Evolutionary conservation across 2,329 filamentous ascomycete genomes (phyloP).

Genomic region (Trichocomaceae sp.): DNA sequence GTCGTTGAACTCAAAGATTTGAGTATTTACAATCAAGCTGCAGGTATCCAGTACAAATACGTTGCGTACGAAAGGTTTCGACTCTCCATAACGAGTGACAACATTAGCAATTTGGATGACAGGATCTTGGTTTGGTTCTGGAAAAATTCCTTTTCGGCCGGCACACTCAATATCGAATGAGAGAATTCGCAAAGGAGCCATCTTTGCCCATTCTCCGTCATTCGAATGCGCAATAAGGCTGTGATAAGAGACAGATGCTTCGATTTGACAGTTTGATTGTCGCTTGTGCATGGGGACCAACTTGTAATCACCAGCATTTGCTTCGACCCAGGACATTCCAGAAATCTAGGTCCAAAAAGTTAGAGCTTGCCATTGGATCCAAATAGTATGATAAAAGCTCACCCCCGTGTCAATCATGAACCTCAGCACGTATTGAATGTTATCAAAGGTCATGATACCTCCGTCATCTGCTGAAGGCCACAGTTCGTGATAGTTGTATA

Average conservation of each 20-base stretch:
- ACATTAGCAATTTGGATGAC: conserved; percentile 98
- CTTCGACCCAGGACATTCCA: conserved; percentile 97
- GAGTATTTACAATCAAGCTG: conserved; percentile 88
- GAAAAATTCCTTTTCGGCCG: conserved; percentile 94
- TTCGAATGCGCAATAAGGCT: conserved; percentile 82
- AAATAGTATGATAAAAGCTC: conserved; percentile 19
- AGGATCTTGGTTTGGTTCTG: conserved; percentile 82
- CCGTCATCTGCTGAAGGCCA: conserved; percentile 68
- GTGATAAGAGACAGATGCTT: conserved; percentile 74
- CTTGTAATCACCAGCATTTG: conserved; percentile 64
- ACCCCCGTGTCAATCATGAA: conserved; percentile 98
- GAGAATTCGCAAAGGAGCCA: conserved; percentile 84
- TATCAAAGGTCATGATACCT: conserved; percentile 80
- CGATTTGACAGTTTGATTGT: conserved; percentile 94
- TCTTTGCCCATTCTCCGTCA: conserved; percentile 94
- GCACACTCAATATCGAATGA: conserved; percentile 99
- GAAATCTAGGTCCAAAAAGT: conserved; percentile 52
- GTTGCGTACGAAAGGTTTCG: conserved; percentile 90
- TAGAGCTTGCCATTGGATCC: conserved; percentile 4
- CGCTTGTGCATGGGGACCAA: conserved; percentile 60
- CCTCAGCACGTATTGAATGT: conserved; percentile 84
- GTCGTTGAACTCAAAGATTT: conserved; percentile 73
- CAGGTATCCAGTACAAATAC: conserved; percentile 93
- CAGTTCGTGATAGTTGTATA: conserved; percentile 82
- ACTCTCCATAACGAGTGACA: conserved; percentile 88